These are phyloP conservation scores for Limtongia smithiae DNA, from an alignment of 805 yeast genomes.

Conservation along the genomic window DNA sequence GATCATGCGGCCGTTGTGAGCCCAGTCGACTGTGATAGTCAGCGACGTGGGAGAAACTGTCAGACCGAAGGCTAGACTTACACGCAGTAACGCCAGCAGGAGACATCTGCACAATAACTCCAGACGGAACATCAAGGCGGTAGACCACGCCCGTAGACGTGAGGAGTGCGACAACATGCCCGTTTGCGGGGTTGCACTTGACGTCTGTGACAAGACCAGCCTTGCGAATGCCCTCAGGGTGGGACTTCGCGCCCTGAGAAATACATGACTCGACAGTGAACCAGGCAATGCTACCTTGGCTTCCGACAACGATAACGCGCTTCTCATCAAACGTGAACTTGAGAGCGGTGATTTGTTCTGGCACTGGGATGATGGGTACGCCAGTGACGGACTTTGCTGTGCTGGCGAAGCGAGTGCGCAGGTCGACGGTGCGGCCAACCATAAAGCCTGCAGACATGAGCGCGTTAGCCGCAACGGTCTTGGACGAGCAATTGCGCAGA, in stretches of 20 bases:
- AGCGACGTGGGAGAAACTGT: not conserved
- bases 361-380: conserved; percentile 2
- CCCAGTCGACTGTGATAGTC: conserved; percentile 30
- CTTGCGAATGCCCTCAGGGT: not conserved
- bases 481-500: not conserved
- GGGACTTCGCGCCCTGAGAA: too few species aligned
- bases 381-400: conserved; percentile 11
- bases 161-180: conserved; percentile 21
- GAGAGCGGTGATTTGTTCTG: conserved; percentile 20
- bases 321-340: conserved; percentile 32
- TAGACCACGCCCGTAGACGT: conserved; percentile 8
- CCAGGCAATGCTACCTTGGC: conserved; percentile 18
- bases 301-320: conserved; percentile 20
- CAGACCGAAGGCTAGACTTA: not conserved
- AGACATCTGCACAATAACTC: not conserved
- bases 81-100: conserved; percentile 1
- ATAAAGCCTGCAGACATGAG: conserved; percentile 13
- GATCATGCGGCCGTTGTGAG: conserved; percentile 32
- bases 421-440: conserved; percentile 25
- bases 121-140: not conserved
- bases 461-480: not conserved
- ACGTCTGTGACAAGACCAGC: conserved; percentile 2
- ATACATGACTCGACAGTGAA: conserved; percentile 9
- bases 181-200: conserved; percentile 19
- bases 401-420: conserved; percentile 24